Percentiles rank a stretch among this genome's conserved stretches.
These are phyloP conservation scores for Salix brachista DNA, from an alignment of 345 rosid species.

Conservation along the genomic window DNA sequence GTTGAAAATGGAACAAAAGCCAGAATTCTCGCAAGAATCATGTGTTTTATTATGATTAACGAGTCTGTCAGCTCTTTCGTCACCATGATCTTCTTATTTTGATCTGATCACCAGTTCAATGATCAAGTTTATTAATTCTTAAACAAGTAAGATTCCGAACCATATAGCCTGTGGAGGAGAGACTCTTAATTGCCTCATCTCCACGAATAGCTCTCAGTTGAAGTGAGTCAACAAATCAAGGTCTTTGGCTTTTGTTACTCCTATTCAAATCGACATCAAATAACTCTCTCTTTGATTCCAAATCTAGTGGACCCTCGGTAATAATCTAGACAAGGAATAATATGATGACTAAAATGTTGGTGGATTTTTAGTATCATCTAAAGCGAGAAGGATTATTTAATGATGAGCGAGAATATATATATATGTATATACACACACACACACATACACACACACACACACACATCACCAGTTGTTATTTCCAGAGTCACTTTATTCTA, in stretches of 20 bases:
- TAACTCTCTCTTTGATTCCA: slow-evolving; percentile 29
- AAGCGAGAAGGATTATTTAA: slow-evolving; percentile 20
- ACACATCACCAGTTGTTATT: slow-evolving; percentile 18
- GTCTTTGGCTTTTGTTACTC: background rate
- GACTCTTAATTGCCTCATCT: slow-evolving; percentile 18
- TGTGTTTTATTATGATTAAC: slow-evolving; percentile 27
- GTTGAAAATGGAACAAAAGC: slow-evolving; percentile 38
- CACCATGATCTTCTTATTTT: slow-evolving; percentile 10
- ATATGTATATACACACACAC: no score
- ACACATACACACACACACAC: no score
- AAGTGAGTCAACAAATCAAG: slow-evolving; percentile 19
- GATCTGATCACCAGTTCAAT: slow-evolving; percentile 17
- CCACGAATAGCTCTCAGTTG: slow-evolving; percentile 17
- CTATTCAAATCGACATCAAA: slow-evolving; percentile 7
- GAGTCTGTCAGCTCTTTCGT: slow-evolving; percentile 24
- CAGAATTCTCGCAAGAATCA: slow-evolving; percentile 44
- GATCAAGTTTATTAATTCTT: slow-evolving; percentile 10
- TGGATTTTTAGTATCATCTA: slow-evolving; percentile 35
- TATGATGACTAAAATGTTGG: slow-evolving; percentile 14
- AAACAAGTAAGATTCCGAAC: slow-evolving; percentile 22
- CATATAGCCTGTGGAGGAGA: slow-evolving; percentile 17
- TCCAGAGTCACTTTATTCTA: slow-evolving; percentile 29
- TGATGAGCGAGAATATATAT: slow-evolving; percentile 23
- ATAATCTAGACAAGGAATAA: slow-evolving; percentile 30
- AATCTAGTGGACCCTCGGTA: slow-evolving; percentile 30